Percentiles rank a stretch among this genome's conserved stretches.
Conservation (phyloP, 1,284 basidiomycete species). For the Xerocomus nothofagi region DNA sequence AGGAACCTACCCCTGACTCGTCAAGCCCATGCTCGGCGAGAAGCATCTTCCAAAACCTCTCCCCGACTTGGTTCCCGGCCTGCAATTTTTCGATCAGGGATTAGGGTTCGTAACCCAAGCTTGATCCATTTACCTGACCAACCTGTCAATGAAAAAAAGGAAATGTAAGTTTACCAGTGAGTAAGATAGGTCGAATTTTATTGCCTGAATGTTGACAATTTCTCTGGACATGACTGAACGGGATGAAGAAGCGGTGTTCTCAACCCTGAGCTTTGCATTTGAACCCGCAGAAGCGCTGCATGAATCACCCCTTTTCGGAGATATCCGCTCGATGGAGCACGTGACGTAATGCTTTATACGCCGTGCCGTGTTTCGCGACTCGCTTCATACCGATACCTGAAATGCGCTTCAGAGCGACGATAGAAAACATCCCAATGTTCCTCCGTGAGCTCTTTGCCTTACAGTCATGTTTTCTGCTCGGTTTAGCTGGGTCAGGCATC, state of each 20-base stretch:
- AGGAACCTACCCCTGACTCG: slow-evolving; percentile 57
- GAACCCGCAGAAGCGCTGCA: slow-evolving; percentile 12
- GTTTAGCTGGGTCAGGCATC: slow-evolving; percentile 49
- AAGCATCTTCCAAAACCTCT: slow-evolving; percentile 76
- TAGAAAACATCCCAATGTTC: slow-evolving; percentile 60
- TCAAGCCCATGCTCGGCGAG: slow-evolving; percentile 81
- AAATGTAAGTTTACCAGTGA: slow-evolving; percentile 5
- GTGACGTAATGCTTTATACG: slow-evolving; percentile 25
- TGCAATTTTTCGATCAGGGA: slow-evolving; percentile 31
- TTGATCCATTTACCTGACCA: slow-evolving; percentile 51
- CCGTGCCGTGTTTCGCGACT: slow-evolving; percentile 10
- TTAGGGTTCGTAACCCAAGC: slow-evolving; percentile 11
- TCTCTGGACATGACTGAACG: slow-evolving; percentile 50
- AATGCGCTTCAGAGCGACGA: slow-evolving; percentile 70
- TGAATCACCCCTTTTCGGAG: slow-evolving; percentile 16
- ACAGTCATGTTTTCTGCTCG: background rate
- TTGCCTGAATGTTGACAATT: slow-evolving; percentile 66
- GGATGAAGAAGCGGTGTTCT: slow-evolving; percentile 14
- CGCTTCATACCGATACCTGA: background rate
- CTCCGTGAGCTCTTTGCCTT: slow-evolving; percentile 45
- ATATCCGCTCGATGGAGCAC: slow-evolving; percentile 14
- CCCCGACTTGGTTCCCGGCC: slow-evolving; percentile 78
- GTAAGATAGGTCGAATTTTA: background rate
- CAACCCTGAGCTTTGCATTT: slow-evolving; percentile 1
- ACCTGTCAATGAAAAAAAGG: slow-evolving; percentile 38